Base-by-base conservation (phyloP, 192 early-diverging fungal genomes). In the Coemansia sp. region DNA sequence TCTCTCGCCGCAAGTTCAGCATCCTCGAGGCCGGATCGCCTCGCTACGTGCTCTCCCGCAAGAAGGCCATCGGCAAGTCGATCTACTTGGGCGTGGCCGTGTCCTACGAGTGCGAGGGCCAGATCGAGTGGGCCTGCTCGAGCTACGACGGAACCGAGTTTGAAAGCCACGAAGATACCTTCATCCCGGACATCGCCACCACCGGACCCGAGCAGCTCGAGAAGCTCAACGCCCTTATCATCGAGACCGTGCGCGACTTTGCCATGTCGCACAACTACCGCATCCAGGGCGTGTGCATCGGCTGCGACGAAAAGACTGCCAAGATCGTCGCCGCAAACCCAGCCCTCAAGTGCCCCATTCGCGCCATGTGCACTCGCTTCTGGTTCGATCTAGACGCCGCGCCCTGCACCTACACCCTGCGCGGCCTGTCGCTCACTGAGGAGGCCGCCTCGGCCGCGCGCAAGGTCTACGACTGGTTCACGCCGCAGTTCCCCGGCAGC, bases 331-430 rank as follows among this genome's bases (percentile, higher is more conserved):
- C 60, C 9, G 73, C 76, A 22, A 64, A 63, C 41, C 79, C 71
- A 7, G 65, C 64, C 7, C 68, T 88, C 60, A 79, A 79, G 65
- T 70, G 79, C 31, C 63, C 68, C 11, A 67, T 76, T 39, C 65
- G 77, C 38, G 68, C 65, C 42, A 74, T 86, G 17, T 82, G 84
- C 64, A 85, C 77, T 32, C 71, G 73, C 38, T 83, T 91, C 58
- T 92, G 91, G 91, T 85, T 87, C 35, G 91, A 94, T 54, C 65
- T 92, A 12, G 93, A 94, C 69, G 87, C 88, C 6, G 68, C 90
- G 29, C 93, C 93, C 10, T 89, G 92, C 70, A 71, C 88, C 68
- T 81, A 93, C 53, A 71, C 78, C 15, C 91, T 92, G 22, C 78
- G 83, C 20, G 93, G 89, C 20, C 47, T 67, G 37, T 79, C 82